These are phyloP conservation scores for Furcasterigmium furcatum DNA, from an alignment of 2,329 filamentous ascomycete species.

Conservation along the genomic window DNA sequence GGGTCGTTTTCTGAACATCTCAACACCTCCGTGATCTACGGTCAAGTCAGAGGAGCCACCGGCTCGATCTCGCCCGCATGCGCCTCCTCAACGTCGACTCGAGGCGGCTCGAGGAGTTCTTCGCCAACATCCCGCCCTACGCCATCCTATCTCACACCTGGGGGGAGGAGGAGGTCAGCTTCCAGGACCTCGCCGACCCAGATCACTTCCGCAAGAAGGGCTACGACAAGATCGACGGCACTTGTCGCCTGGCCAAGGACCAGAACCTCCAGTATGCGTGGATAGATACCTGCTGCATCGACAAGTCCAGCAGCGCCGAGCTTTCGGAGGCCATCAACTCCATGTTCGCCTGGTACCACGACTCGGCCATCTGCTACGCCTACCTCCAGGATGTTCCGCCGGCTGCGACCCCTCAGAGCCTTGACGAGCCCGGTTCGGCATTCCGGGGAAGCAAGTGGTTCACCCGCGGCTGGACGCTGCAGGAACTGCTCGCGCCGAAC, in stretches of 20 bases:
- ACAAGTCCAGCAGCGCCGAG: slow-evolving; percentile 9
- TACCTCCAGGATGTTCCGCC: slow-evolving; percentile 7
- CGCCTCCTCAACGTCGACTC: slow-evolving; percentile 20
- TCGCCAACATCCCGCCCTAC: slow-evolving; percentile 16
- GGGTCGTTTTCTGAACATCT: no score
- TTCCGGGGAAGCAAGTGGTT: slow-evolving; percentile 16
- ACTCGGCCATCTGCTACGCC: slow-evolving; percentile 7
- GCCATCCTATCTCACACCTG: slow-evolving; percentile 33
- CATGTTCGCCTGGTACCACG: slow-evolving; percentile 12
- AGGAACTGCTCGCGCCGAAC: slow-evolving; percentile 19
- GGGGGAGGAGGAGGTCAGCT: slow-evolving; percentile 22
- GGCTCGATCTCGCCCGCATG: no score
- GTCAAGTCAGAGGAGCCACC: no score
- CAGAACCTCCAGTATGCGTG: slow-evolving; percentile 6
- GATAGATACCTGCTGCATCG: slow-evolving; percentile 14
- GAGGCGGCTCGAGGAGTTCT: slow-evolving; percentile 15
- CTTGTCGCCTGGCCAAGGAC: slow-evolving; percentile 11
- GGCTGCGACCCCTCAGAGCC: no score
- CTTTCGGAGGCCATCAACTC: slow-evolving; percentile 12
- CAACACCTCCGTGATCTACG: no score
- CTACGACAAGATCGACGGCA: slow-evolving; percentile 17
- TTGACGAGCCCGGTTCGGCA: background rate
- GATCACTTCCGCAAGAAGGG: slow-evolving; percentile 7
- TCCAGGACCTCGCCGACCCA: slow-evolving; percentile 16
- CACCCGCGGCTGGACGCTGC: slow-evolving; percentile 18